A percentile compares a stretch with the other conserved stretches of the same genome.
Evolutionary conservation across 306 rosid species (phyloP).

Genomic region (Bauhinia variegata): DNA sequence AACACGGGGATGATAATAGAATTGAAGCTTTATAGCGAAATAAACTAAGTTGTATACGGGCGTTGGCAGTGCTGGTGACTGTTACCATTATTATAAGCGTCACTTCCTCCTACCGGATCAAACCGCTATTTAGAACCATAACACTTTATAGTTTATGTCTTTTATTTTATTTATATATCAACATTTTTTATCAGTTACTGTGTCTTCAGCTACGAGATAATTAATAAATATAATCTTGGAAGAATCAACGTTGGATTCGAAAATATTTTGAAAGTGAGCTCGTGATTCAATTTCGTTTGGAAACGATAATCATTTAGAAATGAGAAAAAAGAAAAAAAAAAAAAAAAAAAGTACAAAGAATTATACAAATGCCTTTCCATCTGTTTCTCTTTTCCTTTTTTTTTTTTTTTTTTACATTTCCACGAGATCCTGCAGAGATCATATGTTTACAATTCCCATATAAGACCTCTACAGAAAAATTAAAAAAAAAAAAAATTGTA

Average conservation of each 20-base stretch:
- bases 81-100: slow-evolving; percentile 57
- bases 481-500: slow-evolving; percentile 48
- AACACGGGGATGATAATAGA: slow-evolving; percentile 19
- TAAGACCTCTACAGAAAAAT: slow-evolving; percentile 69
- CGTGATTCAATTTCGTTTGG: no score
- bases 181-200: no score
- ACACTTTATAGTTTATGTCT: no score
- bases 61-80: slow-evolving; percentile 10
- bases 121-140: no score
- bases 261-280: no score
- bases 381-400: slow-evolving; percentile 21
- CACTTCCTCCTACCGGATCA: not conserved
- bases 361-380: slow-evolving; percentile 24
- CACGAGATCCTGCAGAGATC: slow-evolving; percentile 74
- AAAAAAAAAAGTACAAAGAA: slow-evolving; percentile 26
- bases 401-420: slow-evolving; percentile 51
- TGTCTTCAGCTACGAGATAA: no score
- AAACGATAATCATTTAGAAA: no score
- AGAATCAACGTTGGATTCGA: no score
- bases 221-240: no score
- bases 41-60: no score
- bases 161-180: no score
- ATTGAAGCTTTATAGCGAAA: slow-evolving; percentile 26
- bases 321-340: no score
- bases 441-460: slow-evolving; percentile 69